Evolutionary conservation across 805 yeast genomes (phyloP), one percentile per base, ranked within the genome.

Genomic region (Zygosaccharomyces gambellarensis): DNA sequence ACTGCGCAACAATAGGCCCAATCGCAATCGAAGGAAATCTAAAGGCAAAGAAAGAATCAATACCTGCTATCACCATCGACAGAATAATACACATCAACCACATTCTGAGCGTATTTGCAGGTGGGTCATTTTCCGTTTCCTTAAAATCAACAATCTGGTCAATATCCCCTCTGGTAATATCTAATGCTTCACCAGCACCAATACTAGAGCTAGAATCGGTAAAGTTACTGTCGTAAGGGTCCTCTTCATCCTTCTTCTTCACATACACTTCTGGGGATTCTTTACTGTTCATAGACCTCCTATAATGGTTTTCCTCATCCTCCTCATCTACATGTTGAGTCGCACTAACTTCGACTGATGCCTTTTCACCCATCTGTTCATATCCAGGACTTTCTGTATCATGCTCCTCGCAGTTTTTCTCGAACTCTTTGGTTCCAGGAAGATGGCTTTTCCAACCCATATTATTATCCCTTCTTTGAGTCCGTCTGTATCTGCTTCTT

Each of bases 1-100:
- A 67, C 36, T 78, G 75, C 27, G 78, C 71, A 48, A 77, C 80
- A 42, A 71, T 65, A 30, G 76, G 69, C 31, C 77, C 70, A 49
- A 78, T 67, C 19, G 71, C 54, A 51, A 78, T 68, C 5, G 74
- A 59, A n/a, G 82, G 82, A 39, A 71, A 62, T 59, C 79, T 76
- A 49, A 77, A 62, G 4, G 77, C 69, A 54, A 79, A 79, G 56
- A 77, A 74, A 48, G 75, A 68, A 61, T 79, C 79, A 58, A 77
- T 71, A 53, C 70, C 81, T 50, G 79, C 72, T 48, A 81, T 81
- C 46, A 79, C 60, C 25, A 77, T 69, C 39, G 76, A 68, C 61
- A 77, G 72, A n/a, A 74, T 54, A 29, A 75, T 57, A 22, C 76
- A 77, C 49, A 77, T 53, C 30, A 69, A 56, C 79, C 80, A 77